Base-by-base conservation (phyloP, 805 yeast genomes). In the Jamesozyma rosinii region DNA sequence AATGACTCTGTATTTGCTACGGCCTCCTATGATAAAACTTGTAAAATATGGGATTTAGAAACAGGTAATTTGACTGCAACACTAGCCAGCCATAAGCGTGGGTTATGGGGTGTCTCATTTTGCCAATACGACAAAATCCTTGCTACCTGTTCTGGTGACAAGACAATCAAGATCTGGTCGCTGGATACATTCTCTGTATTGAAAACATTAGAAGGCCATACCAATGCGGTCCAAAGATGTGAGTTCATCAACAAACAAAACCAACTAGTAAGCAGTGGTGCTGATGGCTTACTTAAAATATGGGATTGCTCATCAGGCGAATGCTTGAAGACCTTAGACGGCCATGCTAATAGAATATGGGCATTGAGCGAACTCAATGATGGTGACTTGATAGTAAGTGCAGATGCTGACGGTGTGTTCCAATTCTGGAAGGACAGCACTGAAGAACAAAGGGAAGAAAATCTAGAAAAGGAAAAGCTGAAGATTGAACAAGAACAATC, bases 301-400 rank as follows among this genome's bases (percentile, higher is more conserved):
- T 92, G 98, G 98, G 94, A 87, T 56, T 61, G 72, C 41, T 68
- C 76, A 32, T 66, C 76, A 10, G 92, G 87, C 31, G 98, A 92
- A 56, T 76, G 87, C 57, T 64, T 82, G 18, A 78, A 81, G 45
- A 90, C 97, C 0, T 71, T 89, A 39, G 97, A 90, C 64, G 95
- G 86, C 56, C 99, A 92, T 59, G 86, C 80, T 47, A 92, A 90
- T 62, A 79, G 95, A 66, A 86, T 92, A 40, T 92, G 98, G 99
- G 84, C 97, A 0, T 63, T 92, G 42, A 78, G 83, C 44, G 68
- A 74, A 1, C 71, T 76, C 47, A 66, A 76, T 30, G 83, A 81
- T 52, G 90, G 94, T 21, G 74, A 73, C 15, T 72, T 74, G 45
- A 72, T 92, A 45, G 76, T 86, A 0, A 77, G 85, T 45, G 97